A percentile compares a stretch with the other conserved stretches of the same genome.
Evolutionary conservation across 2,329 filamentous ascomycete species (phyloP).

Genomic region (Talaromyces sp.): DNA sequence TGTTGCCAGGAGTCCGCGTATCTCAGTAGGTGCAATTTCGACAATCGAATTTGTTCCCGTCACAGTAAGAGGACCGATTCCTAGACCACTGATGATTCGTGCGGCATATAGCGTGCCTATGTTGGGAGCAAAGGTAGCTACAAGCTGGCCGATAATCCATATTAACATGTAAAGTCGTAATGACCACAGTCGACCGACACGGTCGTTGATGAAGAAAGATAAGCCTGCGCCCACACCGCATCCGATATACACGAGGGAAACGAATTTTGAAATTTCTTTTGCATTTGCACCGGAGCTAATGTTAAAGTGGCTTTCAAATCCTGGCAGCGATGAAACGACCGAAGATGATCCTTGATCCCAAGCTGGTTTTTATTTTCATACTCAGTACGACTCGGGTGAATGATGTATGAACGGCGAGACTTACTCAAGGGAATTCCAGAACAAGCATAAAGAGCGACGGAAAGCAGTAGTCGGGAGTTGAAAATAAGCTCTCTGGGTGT

Average conservation of each 20-base stretch:
- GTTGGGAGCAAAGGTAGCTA: constrained; percentile 19
- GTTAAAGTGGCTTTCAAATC: constrained; percentile 41
- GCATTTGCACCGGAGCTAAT: constrained; percentile 32
- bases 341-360: constrained; percentile 40
- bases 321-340: constrained; percentile 34
- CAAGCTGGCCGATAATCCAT: constrained; percentile 28
- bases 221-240: constrained; percentile 32
- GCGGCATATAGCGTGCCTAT: constrained; percentile 37
- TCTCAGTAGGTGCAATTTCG: constrained; percentile 46
- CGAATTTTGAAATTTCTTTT: constrained; percentile 35
- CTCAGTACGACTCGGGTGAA: background rate
- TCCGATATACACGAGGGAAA: constrained; percentile 43
- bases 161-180: constrained; percentile 40
- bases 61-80: constrained; percentile 44
- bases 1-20: constrained; percentile 41
- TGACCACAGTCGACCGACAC: constrained; percentile 46
- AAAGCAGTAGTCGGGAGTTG: constrained; percentile 8
- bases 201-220: constrained; percentile 46
- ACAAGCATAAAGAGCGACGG: constrained; percentile 7
- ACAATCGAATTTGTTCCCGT: constrained; percentile 43
- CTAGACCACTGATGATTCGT: constrained; percentile 43
- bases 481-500: constrained; percentile 13
- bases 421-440: constrained; percentile 22
- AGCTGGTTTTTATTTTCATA: constrained; percentile 17
- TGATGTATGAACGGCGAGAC: background rate